Evolutionary conservation across 345 rosid genomes (phyloP), one percentile per base, ranked within the genome.

Genomic region (Brassica cretica): DNA sequence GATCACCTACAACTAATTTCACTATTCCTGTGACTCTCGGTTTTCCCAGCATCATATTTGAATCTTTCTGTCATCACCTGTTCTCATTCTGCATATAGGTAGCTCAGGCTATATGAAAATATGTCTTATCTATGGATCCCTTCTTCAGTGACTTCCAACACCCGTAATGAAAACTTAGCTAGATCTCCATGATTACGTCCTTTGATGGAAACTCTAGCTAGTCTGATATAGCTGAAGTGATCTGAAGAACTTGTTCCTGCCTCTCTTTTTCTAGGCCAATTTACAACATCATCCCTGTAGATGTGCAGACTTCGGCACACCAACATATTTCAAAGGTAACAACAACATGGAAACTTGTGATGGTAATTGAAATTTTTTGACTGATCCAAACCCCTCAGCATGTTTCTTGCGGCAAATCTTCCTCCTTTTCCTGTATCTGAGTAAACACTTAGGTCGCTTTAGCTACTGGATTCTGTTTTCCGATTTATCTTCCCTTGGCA

Each of bases 261-360:
- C 58, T 55, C 51, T 62, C 15, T 83, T 39, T 77, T 39, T 77
- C 73, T 72, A 91, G 95, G 92, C 80, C 81, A 73, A 73, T 60
- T 18, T n/a, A 51, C 56, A 51, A 24, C 82, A 24, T 78, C 86
- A 51, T 82, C 90, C 78, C 64, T 79, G 87, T 85, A 72, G 85
- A 80, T 78, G 81, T 81, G 74, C 88, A 83, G 56, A 83, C 85
- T 69, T 9, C 79, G 80, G 87, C 69, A 69, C 84, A 32, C 68
- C 76, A 87, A 12, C 87, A 86, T 77, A 80, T 86, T 66, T 84
- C 88, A 70, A 89, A 90, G 97, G 99, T 94, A 86, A 84, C 60
- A 5, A 24, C 19, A 3, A 69, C 30, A 59, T 61, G 71, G 25
- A 15, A 51, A 39, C 56, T 56, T 63, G 19, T 44, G 6, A 41